These are phyloP conservation scores for Hypholoma fasciculare DNA, from an alignment of 768 basidiomycete genomes.

Conservation along the genomic window DNA sequence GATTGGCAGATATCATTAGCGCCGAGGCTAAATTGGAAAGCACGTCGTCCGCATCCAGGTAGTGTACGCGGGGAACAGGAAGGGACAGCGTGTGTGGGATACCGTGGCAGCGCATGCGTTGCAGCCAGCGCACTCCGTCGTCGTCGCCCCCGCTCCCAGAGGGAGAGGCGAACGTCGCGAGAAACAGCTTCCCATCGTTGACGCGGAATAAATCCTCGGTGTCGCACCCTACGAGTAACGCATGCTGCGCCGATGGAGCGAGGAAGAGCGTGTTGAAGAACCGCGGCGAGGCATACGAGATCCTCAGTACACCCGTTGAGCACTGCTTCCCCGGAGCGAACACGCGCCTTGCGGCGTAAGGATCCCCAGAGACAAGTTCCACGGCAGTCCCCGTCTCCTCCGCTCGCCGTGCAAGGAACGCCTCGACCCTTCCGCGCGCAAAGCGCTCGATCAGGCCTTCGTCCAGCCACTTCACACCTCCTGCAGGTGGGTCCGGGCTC, in stretches of 20 bases:
- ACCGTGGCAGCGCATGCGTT: slow-evolving; percentile 9
- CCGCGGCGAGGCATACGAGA: slow-evolving; percentile 44
- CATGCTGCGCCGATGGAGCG: slow-evolving; percentile 39
- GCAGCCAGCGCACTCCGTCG: slow-evolving; percentile 7
- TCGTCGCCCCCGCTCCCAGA: background rate
- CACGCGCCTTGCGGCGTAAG: slow-evolving; percentile 23
- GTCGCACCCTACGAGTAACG: slow-evolving; percentile 38
- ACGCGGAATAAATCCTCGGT: slow-evolving; percentile 38
- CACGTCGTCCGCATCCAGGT: slow-evolving; percentile 16
- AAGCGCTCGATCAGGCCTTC: slow-evolving; percentile 32
- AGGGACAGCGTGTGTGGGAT: slow-evolving; percentile 10
- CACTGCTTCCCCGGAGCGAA: slow-evolving; percentile 10
- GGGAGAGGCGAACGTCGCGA: slow-evolving; percentile 28
- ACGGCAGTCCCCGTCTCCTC: slow-evolving; percentile 35
- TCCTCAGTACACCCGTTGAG: slow-evolving; percentile 21
- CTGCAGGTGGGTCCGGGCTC: slow-evolving; percentile 23
- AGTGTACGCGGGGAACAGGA: slow-evolving; percentile 16
- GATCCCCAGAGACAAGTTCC: slow-evolving; percentile 38
- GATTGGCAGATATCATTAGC: slow-evolving; percentile 3
- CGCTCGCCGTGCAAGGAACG: slow-evolving; percentile 35
- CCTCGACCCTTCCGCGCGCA: slow-evolving; percentile 29
- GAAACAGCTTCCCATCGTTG: slow-evolving; percentile 37
- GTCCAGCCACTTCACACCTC: slow-evolving; percentile 35
- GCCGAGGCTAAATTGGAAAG: slow-evolving; percentile 4
- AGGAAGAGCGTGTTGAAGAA: slow-evolving; percentile 48